Evolutionary conservation across 2,329 filamentous ascomycete species (phyloP).

Genomic region (Coniochaeta prunicola): DNA sequence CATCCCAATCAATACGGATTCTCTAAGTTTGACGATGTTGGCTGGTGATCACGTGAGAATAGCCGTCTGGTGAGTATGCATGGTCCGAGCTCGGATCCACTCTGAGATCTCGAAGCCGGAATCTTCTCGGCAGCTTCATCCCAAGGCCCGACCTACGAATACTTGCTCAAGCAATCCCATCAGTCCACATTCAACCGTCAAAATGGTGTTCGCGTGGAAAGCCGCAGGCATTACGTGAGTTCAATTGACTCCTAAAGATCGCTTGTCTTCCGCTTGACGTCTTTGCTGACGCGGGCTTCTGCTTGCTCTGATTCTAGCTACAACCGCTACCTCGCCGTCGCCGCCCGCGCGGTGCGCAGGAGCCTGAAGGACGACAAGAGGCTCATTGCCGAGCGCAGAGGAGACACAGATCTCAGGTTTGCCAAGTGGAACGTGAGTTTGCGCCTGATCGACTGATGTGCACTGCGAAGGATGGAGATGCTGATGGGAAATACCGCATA

Average conservation of each 20-base stretch:
- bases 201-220: constrained; percentile 98
- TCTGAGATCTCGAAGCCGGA: neutral
- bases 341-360: constrained; percentile 88
- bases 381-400: constrained; percentile 79
- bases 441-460: neutral
- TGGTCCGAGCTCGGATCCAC: neutral
- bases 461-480: neutral
- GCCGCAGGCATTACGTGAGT: constrained; percentile 91
- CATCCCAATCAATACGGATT: too few relatives aligned
- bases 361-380: constrained; percentile 95
- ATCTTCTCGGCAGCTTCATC: constrained; percentile 14
- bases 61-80: neutral
- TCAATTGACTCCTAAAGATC: constrained; percentile 12
- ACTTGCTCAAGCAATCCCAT: constrained; percentile 13
- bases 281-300: neutral
- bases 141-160: neutral
- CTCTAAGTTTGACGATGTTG: too few relatives aligned
- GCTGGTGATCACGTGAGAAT: constrained; percentile 19
- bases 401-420: constrained; percentile 82
- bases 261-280: neutral
- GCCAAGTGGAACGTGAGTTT: constrained; percentile 88
- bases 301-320: constrained; percentile 47
- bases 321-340: constrained; percentile 98
- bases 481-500: constrained; percentile 24
- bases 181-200: constrained; percentile 23